phyloP scores from a whole-genome alignment of 2,329 filamentous ascomycete genomes.

The Fusarium decemcellulare region DNA sequence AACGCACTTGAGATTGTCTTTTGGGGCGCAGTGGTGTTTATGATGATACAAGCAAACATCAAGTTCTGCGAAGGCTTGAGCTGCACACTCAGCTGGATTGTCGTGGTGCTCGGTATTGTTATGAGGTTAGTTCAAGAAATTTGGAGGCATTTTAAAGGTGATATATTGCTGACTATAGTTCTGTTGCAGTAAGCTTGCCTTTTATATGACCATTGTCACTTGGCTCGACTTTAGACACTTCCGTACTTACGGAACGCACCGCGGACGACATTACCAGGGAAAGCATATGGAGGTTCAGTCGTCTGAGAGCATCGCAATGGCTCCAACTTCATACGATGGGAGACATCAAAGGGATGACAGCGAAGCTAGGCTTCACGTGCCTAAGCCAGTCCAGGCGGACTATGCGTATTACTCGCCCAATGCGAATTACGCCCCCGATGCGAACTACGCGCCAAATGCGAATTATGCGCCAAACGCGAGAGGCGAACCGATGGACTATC shows the following conservation, averaged over 20 bases:
- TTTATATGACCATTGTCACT: constrained; percentile 4
- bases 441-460: not conserved
- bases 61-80: not conserved
- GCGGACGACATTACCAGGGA: not conserved
- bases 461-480: not conserved
- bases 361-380: not conserved
- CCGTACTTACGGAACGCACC: not conserved
- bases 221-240: constrained; percentile 5
- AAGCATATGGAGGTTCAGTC: not conserved
- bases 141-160: not conserved
- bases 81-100: constrained; percentile 7
- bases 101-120: not conserved
- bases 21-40: constrained; percentile 45
- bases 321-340: not conserved
- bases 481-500: not conserved
- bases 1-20: constrained; percentile 58
- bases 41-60: constrained; percentile 10
- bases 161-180: not conserved
- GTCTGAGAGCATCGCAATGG: not conserved
- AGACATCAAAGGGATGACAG: not conserved
- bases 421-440: not conserved
- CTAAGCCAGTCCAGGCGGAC: not conserved
- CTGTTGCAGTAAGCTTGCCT: not conserved
- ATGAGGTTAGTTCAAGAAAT: not conserved
- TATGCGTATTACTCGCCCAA: not conserved